phyloP scores from a whole-genome alignment of 768 basidiomycete genomes.

The Tricholoma saponaceum region DNA sequence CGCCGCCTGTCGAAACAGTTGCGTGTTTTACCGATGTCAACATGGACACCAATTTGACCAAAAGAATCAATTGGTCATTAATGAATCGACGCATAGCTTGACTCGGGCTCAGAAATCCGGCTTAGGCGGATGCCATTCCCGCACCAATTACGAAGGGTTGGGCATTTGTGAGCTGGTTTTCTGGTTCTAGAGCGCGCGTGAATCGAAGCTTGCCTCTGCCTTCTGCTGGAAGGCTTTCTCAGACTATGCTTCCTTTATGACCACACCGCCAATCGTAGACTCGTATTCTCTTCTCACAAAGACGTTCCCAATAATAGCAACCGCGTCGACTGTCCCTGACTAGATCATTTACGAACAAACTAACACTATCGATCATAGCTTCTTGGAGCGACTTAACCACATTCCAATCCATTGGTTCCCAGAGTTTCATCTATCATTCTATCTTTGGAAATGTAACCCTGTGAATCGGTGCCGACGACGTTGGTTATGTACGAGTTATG shows the following conservation, averaged over 20 bases:
- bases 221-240: not conserved
- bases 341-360: not conserved
- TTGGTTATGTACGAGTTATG: too few species aligned
- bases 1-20: too few species aligned
- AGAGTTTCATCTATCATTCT: too few species aligned
- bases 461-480: not conserved
- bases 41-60: not conserved
- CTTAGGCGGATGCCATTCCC: not conserved
- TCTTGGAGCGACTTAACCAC: too few species aligned
- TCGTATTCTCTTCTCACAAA: too few species aligned
- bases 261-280: not conserved
- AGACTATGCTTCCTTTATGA: not conserved
- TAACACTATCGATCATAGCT: too few species aligned
- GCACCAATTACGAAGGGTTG: too few species aligned
- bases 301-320: not conserved
- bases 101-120: too few species aligned
- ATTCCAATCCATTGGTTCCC: too few species aligned
- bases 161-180: not conserved
- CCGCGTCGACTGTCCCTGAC: not conserved
- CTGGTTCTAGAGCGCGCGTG: not conserved
- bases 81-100: not conserved
- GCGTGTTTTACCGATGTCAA: not conserved
- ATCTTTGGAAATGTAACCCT: not conserved
- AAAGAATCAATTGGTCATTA: not conserved
- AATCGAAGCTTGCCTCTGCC: not conserved